These are phyloP conservation scores for Evernia prunastri DNA, from an alignment of 495 filamentous ascomycete species.

Conservation along the genomic window DNA sequence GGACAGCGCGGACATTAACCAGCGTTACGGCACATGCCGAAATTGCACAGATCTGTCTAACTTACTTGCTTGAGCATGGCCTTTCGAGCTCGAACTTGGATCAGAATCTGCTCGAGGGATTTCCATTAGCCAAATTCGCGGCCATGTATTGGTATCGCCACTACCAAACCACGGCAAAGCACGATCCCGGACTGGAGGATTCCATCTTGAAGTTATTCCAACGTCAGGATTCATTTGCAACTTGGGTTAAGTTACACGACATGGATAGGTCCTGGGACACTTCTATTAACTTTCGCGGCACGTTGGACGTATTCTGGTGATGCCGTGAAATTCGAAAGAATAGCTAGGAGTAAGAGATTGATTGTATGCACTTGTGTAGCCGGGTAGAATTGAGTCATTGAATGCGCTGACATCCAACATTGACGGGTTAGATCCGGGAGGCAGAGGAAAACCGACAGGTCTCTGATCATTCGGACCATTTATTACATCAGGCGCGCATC, in stretches of 20 bases:
- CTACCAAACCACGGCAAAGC: constrained; percentile 10
- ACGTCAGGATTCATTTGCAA: constrained; percentile 14
- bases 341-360: no score
- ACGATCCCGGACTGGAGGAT: background rate
- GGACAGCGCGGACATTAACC: constrained; percentile 12
- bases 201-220: constrained; percentile 18
- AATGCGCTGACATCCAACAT: no score
- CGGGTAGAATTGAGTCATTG: no score
- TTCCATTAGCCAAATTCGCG: constrained; percentile 29
- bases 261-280: background rate
- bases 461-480: background rate
- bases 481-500: background rate
- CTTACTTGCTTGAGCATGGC: constrained; percentile 32
- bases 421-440: background rate
- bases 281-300: no score
- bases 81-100: constrained; percentile 18
- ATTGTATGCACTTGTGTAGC: no score
- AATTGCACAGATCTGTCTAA: constrained; percentile 31
- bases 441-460: background rate
- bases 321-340: no score
- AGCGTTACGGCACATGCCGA: constrained; percentile 25
- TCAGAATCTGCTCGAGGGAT: constrained; percentile 19
- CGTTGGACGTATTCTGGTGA: background rate
- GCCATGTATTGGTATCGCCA: constrained; percentile 30
- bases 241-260: constrained; percentile 19